Conservation (phyloP, 2,329 filamentous ascomycete species). For the Xylaria sp. region DNA sequence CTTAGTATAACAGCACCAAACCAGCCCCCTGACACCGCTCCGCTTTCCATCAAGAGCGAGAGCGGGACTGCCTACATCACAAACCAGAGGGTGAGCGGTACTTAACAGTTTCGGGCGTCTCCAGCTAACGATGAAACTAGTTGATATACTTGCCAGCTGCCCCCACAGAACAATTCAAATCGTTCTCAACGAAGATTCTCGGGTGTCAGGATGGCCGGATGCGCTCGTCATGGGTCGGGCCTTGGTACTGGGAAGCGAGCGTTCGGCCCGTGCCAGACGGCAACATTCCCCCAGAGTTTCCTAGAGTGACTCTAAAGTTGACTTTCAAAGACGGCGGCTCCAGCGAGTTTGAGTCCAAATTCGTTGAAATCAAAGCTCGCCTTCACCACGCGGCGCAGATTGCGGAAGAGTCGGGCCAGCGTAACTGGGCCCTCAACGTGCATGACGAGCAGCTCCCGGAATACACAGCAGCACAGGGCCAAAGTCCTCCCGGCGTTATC, state of each 20-base stretch:
- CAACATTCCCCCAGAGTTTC: conserved; percentile 75
- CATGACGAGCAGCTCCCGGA: conserved; percentile 87
- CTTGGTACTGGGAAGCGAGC: conserved; percentile 84
- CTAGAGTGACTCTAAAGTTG: conserved; percentile 79
- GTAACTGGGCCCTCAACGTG: conserved; percentile 58
- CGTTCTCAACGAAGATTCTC: conserved; percentile 86
- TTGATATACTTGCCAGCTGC: conserved; percentile 84
- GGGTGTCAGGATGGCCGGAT: conserved; percentile 87
- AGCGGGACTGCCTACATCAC: conserved; percentile 80
- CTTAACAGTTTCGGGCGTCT: conserved; percentile 5
- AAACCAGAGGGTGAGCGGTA: conserved; percentile 75
- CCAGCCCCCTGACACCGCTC: conserved; percentile 65
- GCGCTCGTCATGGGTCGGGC: conserved; percentile 87
- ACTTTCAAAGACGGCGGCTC: conserved; percentile 96
- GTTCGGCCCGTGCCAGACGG: conserved; percentile 83
- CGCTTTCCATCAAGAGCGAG: conserved; percentile 74
- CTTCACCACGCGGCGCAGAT: conserved; percentile 80
- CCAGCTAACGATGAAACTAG: conserved; percentile 50
- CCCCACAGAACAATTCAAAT: conserved; percentile 74
- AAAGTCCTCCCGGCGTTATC: conserved; percentile 21
- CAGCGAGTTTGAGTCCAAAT: conserved; percentile 83
- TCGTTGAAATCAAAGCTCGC: conserved; percentile 83
- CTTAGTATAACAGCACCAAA: conserved; percentile 75
- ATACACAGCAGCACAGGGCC: conserved; percentile 69
- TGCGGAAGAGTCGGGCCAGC: conserved; percentile 69